Evolutionary conservation across 768 basidiomycete species (phyloP).

Genomic region (Rickenella mellea): DNA sequence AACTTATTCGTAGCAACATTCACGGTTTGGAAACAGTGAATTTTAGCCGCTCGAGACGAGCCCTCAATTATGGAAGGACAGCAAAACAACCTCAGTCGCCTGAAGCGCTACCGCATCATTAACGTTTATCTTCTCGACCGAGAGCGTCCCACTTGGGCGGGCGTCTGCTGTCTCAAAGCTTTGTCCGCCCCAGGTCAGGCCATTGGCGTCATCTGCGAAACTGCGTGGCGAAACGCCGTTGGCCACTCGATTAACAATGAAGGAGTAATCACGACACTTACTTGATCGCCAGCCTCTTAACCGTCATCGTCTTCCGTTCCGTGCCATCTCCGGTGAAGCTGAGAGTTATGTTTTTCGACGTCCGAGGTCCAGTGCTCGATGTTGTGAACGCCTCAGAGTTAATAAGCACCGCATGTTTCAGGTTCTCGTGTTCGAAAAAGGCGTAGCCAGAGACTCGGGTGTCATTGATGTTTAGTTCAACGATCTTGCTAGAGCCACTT

Average conservation of each 20-base stretch:
- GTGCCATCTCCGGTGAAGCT: slow-evolving; percentile 20
- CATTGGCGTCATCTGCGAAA: slow-evolving; percentile 38
- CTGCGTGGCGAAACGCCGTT: slow-evolving; percentile 15
- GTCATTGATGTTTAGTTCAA: slow-evolving; percentile 40
- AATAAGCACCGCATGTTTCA: slow-evolving; percentile 47
- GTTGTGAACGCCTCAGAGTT: slow-evolving; percentile 42
- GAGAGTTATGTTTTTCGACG: slow-evolving; percentile 20
- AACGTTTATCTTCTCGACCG: slow-evolving; percentile 20
- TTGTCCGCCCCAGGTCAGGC: slow-evolving; percentile 49
- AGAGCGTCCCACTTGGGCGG: slow-evolving; percentile 26
- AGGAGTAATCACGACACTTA: slow-evolving; percentile 15
- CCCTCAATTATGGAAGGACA: slow-evolving; percentile 28
- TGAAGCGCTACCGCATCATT: slow-evolving; percentile 32
- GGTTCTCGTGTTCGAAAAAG: slow-evolving; percentile 35
- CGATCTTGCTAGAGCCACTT: slow-evolving; percentile 28
- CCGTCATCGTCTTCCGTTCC: slow-evolving; percentile 21
- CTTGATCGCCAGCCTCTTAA: slow-evolving; percentile 43
- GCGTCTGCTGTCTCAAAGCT: slow-evolving; percentile 44
- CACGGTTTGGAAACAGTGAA: no score
- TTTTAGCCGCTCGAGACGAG: no score
- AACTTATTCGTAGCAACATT: no score
- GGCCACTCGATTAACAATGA: neutral
- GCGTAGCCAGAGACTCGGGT: slow-evolving; percentile 52
- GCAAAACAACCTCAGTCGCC: slow-evolving; percentile 38
- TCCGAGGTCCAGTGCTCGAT: slow-evolving; percentile 22